phyloP scores from a whole-genome alignment of 2,329 filamentous ascomycete species.

The Aspergillus unguis region DNA sequence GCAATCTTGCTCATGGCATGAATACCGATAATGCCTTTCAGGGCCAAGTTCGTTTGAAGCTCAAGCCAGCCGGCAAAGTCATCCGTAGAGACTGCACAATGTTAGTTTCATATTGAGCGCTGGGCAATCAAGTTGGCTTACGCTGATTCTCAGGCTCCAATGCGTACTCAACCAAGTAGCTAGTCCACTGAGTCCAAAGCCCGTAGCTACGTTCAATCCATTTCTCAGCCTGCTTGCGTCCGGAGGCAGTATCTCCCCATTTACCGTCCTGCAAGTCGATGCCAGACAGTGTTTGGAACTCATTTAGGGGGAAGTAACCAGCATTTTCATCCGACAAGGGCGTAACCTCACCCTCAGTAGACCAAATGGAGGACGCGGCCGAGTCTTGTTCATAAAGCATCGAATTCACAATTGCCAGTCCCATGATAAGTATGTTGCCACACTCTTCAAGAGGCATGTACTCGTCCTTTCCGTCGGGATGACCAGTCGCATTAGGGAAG shows the following conservation, averaged over 20 bases:
- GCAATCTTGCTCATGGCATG: constrained; percentile 73
- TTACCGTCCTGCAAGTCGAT: constrained; percentile 59
- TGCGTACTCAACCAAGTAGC: constrained; percentile 71
- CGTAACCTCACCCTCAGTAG: constrained; percentile 37
- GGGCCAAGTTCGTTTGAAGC: constrained; percentile 75
- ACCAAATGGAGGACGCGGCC: constrained; percentile 58
- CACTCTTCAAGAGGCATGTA: constrained; percentile 60
- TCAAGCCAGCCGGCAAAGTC: constrained; percentile 77
- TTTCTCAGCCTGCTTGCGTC: constrained; percentile 56
- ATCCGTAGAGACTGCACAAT: constrained; percentile 64
- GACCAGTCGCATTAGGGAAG: constrained; percentile 56
- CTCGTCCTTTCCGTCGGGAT: constrained; percentile 53
- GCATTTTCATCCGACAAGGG: constrained; percentile 21
- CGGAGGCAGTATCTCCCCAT: constrained; percentile 56
- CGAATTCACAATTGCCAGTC: constrained; percentile 71
- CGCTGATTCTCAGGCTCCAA: constrained; percentile 71
- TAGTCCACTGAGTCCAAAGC: constrained; percentile 74
- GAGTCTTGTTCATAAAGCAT: constrained; percentile 60
- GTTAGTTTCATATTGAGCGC: background rate
- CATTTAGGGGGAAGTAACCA: constrained; percentile 48
- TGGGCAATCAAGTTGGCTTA: constrained; percentile 23
- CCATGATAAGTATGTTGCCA: constrained; percentile 77
- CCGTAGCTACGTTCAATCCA: constrained; percentile 68
- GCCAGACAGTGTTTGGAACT: constrained; percentile 49
- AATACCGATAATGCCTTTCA: constrained; percentile 81